These are phyloP conservation scores for Populus nigra DNA, from an alignment of 345 rosid genomes.

Conservation along the genomic window DNA sequence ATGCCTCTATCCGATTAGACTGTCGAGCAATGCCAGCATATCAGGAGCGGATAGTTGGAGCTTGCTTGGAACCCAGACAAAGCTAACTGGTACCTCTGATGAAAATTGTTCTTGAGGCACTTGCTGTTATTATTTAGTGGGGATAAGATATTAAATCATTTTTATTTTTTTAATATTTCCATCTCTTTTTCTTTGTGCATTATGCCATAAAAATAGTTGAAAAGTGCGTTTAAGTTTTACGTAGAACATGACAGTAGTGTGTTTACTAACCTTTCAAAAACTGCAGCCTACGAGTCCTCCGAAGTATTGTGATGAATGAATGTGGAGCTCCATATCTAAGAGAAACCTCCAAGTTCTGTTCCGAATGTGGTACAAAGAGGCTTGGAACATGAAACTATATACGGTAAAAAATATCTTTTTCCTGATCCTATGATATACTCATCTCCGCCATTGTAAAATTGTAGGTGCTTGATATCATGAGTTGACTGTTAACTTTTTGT, in stretches of 20 bases:
- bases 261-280: neutral
- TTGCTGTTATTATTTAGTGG: too few relatives aligned
- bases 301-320: conserved; percentile 87
- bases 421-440: neutral
- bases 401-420: neutral
- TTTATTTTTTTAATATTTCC: too few relatives aligned
- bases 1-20: too few relatives aligned
- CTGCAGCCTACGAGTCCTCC: conserved; percentile 63
- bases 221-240: neutral
- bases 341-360: conserved; percentile 92
- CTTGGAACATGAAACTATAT: conserved; percentile 49
- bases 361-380: conserved; percentile 88
- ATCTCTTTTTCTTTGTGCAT: neutral
- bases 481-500: too few relatives aligned
- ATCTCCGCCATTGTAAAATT: neutral
- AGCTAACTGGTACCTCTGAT: too few relatives aligned
- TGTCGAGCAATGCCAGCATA: too few relatives aligned
- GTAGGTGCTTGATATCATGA: too few relatives aligned
- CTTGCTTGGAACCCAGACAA: too few relatives aligned
- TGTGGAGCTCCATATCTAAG: conserved; percentile 79
- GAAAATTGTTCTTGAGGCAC: too few relatives aligned
- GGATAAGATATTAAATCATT: too few relatives aligned
- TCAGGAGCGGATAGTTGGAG: too few relatives aligned
- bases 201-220: neutral
- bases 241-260: neutral